These are phyloP conservation scores for Escallonia herrerae DNA, from an alignment of 129 eudicot species.

Conservation along the genomic window DNA sequence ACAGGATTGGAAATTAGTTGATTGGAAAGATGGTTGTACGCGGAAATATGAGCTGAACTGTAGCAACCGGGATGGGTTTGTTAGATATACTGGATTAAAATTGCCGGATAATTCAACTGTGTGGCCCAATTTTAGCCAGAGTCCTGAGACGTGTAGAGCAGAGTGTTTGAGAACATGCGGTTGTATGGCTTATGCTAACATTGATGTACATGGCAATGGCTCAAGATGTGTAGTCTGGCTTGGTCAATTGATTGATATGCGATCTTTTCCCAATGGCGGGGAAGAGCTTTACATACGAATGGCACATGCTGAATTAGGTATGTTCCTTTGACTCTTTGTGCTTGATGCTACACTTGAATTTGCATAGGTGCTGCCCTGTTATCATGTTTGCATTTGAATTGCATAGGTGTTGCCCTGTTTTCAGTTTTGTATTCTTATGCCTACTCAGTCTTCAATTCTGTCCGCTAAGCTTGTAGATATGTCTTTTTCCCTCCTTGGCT, in stretches of 20 bases:
- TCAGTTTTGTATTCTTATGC: too few relatives aligned
- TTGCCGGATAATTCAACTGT: slow-evolving; percentile 1
- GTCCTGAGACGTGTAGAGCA: not conserved
- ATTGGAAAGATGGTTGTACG: not conserved
- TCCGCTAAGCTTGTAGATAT: too few relatives aligned
- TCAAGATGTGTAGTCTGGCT: not conserved
- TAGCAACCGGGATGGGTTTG: not conserved
- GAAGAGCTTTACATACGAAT: not conserved
- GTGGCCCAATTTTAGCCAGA: not conserved
- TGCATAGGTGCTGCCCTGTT: too few relatives aligned
- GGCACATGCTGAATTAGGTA: slow-evolving; percentile 1
- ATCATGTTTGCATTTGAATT: too few relatives aligned
- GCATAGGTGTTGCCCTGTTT: too few relatives aligned
- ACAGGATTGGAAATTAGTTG: not conserved
- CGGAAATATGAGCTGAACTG: not conserved
- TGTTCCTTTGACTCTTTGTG: too few relatives aligned
- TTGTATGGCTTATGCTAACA: not conserved
- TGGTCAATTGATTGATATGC: not conserved
- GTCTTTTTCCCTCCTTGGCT: too few relatives aligned
- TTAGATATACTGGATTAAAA: not conserved
- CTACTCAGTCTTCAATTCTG: too few relatives aligned
- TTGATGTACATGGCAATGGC: not conserved
- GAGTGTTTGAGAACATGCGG: not conserved
- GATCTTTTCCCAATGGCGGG: not conserved
- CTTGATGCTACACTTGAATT: too few relatives aligned